Conservation (phyloP, 345 rosid genomes). For the Salix caprea region DNA sequence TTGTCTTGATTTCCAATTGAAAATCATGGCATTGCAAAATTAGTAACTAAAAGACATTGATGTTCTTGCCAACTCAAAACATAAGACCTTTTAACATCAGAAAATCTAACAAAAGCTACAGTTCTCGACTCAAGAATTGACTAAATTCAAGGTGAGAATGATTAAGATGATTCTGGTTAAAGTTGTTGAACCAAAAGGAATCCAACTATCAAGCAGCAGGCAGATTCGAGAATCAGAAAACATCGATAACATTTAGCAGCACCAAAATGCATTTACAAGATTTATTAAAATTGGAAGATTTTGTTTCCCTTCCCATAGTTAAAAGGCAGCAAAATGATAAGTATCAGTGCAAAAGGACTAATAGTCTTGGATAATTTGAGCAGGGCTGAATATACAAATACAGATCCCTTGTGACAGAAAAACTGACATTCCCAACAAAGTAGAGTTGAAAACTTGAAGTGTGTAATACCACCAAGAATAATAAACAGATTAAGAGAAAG, state of each 20-base stretch:
- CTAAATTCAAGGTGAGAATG: background rate
- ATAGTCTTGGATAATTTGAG: conserved; percentile 2
- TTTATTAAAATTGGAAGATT: background rate
- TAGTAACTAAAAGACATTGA: background rate
- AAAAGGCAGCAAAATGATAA: background rate
- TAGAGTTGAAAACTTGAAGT: background rate
- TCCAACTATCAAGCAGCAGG: background rate
- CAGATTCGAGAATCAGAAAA: background rate
- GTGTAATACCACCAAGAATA: background rate
- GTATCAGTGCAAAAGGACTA: background rate
- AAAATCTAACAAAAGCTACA: background rate
- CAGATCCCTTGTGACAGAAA: too few species aligned
- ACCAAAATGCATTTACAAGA: background rate
- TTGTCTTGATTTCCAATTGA: background rate
- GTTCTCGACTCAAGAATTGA: background rate
- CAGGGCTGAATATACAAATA: background rate
- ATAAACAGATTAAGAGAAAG: background rate
- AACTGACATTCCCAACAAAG: background rate
- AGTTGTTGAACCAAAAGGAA: background rate
- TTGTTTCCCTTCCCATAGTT: background rate
- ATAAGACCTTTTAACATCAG: background rate
- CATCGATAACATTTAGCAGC: background rate
- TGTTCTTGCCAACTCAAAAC: background rate
- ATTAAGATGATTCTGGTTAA: background rate
- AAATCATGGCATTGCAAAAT: background rate